Percentiles rank a stretch among this genome's conserved stretches.
These are phyloP conservation scores for Helichrysum umbraculigerum DNA, from an alignment of 129 eudicot genomes.

Conservation along the genomic window DNA sequence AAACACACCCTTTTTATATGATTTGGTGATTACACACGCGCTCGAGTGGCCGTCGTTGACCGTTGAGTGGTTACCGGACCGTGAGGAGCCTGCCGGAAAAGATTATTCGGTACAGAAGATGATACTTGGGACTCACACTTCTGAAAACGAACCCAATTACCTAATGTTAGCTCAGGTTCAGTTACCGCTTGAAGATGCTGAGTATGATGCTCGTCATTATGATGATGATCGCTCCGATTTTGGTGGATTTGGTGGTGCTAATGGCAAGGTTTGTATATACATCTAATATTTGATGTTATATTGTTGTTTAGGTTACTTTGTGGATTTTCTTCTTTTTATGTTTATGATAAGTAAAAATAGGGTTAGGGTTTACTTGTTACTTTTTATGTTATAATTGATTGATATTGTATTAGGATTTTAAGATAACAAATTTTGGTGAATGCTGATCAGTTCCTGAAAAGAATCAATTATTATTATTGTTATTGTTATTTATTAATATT, in stretches of 20 bases:
- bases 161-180: slow-evolving; percentile 88
- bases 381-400: neutral
- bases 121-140: slow-evolving; percentile 94
- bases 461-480: neutral
- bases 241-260: slow-evolving; percentile 83
- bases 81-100: slow-evolving; percentile 87
- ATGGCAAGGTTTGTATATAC: slow-evolving; percentile 63
- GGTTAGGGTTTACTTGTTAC: slow-evolving; percentile 10
- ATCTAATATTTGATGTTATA: neutral
- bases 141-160: slow-evolving; percentile 87
- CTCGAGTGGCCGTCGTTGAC: slow-evolving; percentile 98
- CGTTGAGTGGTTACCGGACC: slow-evolving; percentile 93
- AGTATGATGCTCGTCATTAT: slow-evolving; percentile 83
- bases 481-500: too few relatives aligned
- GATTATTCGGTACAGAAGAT: slow-evolving; percentile 90
- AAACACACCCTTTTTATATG: slow-evolving; percentile 91
- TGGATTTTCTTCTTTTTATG: neutral
- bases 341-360: neutral
- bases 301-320: neutral
- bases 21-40: slow-evolving; percentile 86
- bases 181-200: slow-evolving; percentile 85
- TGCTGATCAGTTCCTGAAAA: neutral
- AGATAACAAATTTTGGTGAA: neutral
- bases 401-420: neutral
- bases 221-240: slow-evolving; percentile 69